Evolutionary conservation across 345 rosid genomes (phyloP), one percentile per base, ranked within the genome.

Genomic region (Citrus mangshanensis): DNA sequence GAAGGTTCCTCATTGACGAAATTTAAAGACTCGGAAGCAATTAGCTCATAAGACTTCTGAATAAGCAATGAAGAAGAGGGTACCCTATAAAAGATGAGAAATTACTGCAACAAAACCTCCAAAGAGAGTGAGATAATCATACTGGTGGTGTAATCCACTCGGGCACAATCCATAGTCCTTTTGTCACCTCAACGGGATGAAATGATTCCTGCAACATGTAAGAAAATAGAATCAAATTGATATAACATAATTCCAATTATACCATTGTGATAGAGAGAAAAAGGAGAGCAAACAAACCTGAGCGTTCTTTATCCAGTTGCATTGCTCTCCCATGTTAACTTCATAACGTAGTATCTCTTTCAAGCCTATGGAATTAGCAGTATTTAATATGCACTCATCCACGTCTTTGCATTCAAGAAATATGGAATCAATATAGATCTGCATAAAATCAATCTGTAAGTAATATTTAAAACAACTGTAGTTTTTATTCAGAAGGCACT

Each of bases 111-210:
- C 22, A 63, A 56, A 73, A 55, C 71, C 55, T 72, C 61, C 62
- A 21, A 73, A 75, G 54, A 72, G 34, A 70, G 62, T 59, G 27
- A 78, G 74, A 75, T 70, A 73, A 82, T 84, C 92, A 83, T 93
- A 95, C 97, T 30, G 89, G 93, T 75, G 99, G 90, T 74, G 91
- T 73, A 78, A 71, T 80, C 99, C 98, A 91, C 82, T 93, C 93
- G 13, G 96, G 98, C 69, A 91, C 89, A 65, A 95, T 88, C 99
- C 98, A 95, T 76, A 93, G 91, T 67, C 95, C 87, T 78, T 88
- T 80, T 2, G 89, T 77, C 30, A 93, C 86, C 88, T 89, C 89
- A 58, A 95, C 85, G 35, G 97, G 94, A 72, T 70, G 84, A 88
- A 95, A 93, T 40, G 83, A 90, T 76, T 95, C 93, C 99, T 95